Conservation (phyloP, 2,329 filamentous ascomycete genomes). For the Botrytis fabae region DNA sequence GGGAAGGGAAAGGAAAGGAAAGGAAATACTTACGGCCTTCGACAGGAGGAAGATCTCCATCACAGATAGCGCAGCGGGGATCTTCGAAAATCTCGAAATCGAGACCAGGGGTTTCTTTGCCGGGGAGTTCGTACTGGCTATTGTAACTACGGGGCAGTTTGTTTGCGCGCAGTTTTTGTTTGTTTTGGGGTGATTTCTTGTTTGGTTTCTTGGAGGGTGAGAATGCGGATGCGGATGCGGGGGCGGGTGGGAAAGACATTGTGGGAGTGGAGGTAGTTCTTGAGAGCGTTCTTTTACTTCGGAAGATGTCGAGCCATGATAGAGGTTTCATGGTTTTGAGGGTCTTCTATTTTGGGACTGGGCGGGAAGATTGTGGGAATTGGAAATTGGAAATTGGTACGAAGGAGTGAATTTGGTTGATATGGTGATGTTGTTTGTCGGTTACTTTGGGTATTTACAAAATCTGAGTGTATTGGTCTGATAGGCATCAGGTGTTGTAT, state of each 20-base stretch:
- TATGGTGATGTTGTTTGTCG: not conserved
- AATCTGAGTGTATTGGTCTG: not conserved
- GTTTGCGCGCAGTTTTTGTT: not conserved
- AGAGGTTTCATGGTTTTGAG: not conserved
- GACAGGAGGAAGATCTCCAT: not conserved
- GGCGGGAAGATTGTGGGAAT: not conserved
- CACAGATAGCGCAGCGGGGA: not conserved
- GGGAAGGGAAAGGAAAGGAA: not conserved
- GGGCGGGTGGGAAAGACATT: constrained; percentile 8
- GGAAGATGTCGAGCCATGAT: not conserved
- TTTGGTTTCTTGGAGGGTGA: not conserved
- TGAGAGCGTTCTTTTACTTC: not conserved
- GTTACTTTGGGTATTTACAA: not conserved
- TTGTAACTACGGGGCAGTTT: not conserved
- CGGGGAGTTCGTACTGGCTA: not conserved
- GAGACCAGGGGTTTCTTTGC: not conserved
- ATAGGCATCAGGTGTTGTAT: not conserved
- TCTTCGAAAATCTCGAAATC: not conserved
- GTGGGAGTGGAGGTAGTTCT: not conserved
- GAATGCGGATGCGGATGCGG: not conserved
- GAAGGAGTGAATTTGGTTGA: not conserved
- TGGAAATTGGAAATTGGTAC: not conserved
- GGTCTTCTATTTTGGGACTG: not conserved
- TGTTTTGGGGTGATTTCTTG: not conserved
- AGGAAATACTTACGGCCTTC: not conserved